phyloP scores from a whole-genome alignment of 805 yeast genomes.

The Barnettozyma californica region DNA sequence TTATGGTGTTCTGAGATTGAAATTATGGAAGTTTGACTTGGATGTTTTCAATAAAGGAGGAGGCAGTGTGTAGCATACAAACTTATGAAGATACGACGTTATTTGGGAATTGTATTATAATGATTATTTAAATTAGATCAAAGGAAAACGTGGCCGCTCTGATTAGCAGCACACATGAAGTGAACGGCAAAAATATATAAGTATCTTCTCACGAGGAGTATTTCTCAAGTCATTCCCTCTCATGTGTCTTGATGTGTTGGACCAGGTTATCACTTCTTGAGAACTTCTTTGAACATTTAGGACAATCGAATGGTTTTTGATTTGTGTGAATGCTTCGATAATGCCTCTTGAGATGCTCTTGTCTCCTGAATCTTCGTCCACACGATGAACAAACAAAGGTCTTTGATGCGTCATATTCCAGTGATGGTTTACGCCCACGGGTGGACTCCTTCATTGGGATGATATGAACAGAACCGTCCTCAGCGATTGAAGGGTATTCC shows the following conservation, averaged over 20 bases:
- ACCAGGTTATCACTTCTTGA: constrained; percentile 62
- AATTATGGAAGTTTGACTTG: constrained; percentile 17
- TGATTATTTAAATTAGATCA: neutral
- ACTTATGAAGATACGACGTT: neutral
- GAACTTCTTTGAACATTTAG: constrained; percentile 56
- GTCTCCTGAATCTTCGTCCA: constrained; percentile 62
- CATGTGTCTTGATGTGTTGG: constrained; percentile 61
- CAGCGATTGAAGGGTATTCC: constrained; percentile 9
- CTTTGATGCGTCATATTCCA: constrained; percentile 49
- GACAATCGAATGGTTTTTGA: constrained; percentile 65
- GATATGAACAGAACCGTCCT: constrained; percentile 9
- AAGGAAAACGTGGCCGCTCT: neutral
- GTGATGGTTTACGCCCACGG: constrained; percentile 62
- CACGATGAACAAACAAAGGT: constrained; percentile 62
- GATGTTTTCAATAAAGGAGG: constrained; percentile 10
- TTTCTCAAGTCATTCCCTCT: neutral
- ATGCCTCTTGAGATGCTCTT: constrained; percentile 74
- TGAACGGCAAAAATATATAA: neutral
- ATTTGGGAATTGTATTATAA: neutral
- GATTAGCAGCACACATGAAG: neutral
- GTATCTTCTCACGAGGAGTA: too few relatives aligned
- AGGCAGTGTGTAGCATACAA: neutral
- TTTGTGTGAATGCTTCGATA: constrained; percentile 67
- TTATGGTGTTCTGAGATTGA: constrained; percentile 20
- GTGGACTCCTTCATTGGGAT: constrained; percentile 31